Evolutionary conservation across 345 rosid genomes (phyloP).

Genomic region (Litchi chinensis): DNA sequence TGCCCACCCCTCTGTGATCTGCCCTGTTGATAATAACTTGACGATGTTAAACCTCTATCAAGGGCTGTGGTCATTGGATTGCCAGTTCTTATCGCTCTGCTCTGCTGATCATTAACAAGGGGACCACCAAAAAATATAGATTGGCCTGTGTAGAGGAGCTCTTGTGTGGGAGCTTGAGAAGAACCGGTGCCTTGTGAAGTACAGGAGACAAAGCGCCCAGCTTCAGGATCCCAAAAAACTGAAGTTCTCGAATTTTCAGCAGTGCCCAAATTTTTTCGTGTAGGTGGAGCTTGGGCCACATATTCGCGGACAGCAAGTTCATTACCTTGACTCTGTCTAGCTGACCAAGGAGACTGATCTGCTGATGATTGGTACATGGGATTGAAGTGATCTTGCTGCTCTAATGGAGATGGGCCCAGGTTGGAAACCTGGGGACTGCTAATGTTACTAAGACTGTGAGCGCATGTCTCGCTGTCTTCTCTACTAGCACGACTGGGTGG

Average conservation of each 20-base stretch:
- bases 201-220: constrained; percentile 76
- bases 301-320: constrained; percentile 26
- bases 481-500: constrained; percentile 62
- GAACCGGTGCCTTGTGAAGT: constrained; percentile 35
- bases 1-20: constrained; percentile 77
- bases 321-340: constrained; percentile 38
- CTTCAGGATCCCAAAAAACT: constrained; percentile 89
- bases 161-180: constrained; percentile 48
- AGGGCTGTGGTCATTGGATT: constrained; percentile 28
- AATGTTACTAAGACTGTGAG: constrained; percentile 54
- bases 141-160: constrained; percentile 58
- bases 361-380: constrained; percentile 70
- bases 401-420: constrained; percentile 43
- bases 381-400: constrained; percentile 67
- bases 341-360: constrained; percentile 56
- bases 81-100: constrained; percentile 41
- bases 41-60: constrained; percentile 47
- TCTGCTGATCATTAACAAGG: constrained; percentile 47
- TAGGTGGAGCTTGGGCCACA: constrained; percentile 35
- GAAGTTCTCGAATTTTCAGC: constrained; percentile 50
- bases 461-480: constrained; percentile 59
- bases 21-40: constrained; percentile 55
- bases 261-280: constrained; percentile 38
- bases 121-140: constrained; percentile 73
- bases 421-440: constrained; percentile 61